Conservation (phyloP, 2,329 filamentous ascomycete genomes). For the Penicillium sp. region DNA sequence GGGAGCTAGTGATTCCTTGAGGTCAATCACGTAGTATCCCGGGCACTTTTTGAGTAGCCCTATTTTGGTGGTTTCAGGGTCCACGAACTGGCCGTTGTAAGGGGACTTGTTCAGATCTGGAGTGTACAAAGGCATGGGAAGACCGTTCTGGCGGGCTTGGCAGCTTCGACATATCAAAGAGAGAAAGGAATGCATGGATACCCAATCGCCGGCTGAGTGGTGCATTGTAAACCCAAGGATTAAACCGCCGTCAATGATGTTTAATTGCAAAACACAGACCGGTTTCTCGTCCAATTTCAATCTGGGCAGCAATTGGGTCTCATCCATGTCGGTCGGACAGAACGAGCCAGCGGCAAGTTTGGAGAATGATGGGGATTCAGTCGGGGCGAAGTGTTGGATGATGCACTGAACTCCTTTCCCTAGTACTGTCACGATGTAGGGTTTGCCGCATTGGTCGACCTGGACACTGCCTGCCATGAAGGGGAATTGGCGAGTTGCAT, state of each 20-base stretch:
- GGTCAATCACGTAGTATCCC: constrained; percentile 16
- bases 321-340: constrained; percentile 12
- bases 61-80: background rate
- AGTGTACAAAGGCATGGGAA: constrained; percentile 14
- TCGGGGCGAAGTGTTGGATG: constrained; percentile 8
- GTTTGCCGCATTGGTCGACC: constrained; percentile 14
- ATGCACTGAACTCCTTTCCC: constrained; percentile 8
- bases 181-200: constrained; percentile 22
- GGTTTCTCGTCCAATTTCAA: constrained; percentile 5
- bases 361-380: constrained; percentile 14
- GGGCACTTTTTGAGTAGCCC: constrained; percentile 9
- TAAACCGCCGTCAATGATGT: constrained; percentile 20
- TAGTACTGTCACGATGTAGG: constrained; percentile 11
- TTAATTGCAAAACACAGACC: constrained; percentile 24
- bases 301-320: constrained; percentile 12
- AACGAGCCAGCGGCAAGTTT: constrained; percentile 12
- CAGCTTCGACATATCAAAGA: constrained; percentile 21
- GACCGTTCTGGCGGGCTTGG: constrained; percentile 17
- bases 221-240: constrained; percentile 19
- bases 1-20: constrained; percentile 10
- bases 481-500: constrained; percentile 18
- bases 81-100: constrained; percentile 12
- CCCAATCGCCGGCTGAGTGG: constrained; percentile 26
- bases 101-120: constrained; percentile 21
- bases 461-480: constrained; percentile 22